phyloP scores from a whole-genome alignment of 495 filamentous ascomycete species.

The Chaetomidium leptoderma region DNA sequence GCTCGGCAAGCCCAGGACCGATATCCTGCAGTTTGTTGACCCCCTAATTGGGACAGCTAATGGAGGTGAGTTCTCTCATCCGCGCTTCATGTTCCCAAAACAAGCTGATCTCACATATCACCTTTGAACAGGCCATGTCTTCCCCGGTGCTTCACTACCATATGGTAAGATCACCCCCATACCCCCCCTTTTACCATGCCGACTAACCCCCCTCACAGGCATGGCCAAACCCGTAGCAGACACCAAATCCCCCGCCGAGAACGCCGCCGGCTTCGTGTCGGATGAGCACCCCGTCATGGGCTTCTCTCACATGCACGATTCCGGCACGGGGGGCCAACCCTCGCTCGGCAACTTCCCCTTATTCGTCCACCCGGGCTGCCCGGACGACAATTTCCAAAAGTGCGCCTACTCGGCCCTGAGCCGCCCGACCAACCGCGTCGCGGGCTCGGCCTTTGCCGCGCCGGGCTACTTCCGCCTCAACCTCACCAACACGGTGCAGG shows the following conservation, averaged over 20 bases:
- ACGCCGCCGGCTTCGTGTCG: slow-evolving; percentile 63
- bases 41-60: slow-evolving; percentile 60
- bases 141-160: slow-evolving; percentile 65
- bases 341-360: slow-evolving; percentile 74
- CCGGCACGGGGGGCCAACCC: slow-evolving; percentile 52
- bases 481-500: slow-evolving; percentile 56
- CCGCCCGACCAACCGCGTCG: slow-evolving; percentile 46
- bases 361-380: slow-evolving; percentile 63
- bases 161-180: slow-evolving; percentile 47
- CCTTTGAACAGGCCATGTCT: slow-evolving; percentile 54
- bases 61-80: slow-evolving; percentile 43
- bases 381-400: slow-evolving; percentile 55
- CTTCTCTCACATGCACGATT: slow-evolving; percentile 66
- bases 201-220: slow-evolving; percentile 21
- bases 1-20: slow-evolving; percentile 15
- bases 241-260: slow-evolving; percentile 46
- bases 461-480: slow-evolving; percentile 67
- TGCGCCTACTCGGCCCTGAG: slow-evolving; percentile 56
- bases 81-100: background rate
- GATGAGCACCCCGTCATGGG: slow-evolving; percentile 50
- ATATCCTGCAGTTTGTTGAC: slow-evolving; percentile 44
- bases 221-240: slow-evolving; percentile 73
- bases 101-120: background rate
- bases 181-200: background rate
- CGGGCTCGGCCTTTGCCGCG: slow-evolving; percentile 50